These are phyloP conservation scores for Ophiocytium majus DNA, from an alignment of 352 stramenopile species.

Conservation along the genomic window DNA sequence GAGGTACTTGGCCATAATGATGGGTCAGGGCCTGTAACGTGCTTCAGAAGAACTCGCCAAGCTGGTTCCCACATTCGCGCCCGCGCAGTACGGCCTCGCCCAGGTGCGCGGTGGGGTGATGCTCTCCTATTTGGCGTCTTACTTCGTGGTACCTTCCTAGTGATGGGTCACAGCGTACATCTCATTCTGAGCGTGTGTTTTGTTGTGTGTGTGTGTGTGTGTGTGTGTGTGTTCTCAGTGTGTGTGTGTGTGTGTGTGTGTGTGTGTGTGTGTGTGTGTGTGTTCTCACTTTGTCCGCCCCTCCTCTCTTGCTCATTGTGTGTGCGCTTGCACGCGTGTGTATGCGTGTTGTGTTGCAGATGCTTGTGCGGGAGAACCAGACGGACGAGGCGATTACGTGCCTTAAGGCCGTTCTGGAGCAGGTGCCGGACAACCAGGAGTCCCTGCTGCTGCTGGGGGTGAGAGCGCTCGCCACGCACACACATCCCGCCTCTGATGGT, in stretches of 20 bases:
- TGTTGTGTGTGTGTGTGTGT: no score
- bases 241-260: no score
- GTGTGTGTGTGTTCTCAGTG: no score
- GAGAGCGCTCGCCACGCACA: no score
- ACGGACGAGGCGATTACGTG: conserved; percentile 39
- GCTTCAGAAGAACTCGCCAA: conserved; percentile 81
- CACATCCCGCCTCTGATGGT: no score
- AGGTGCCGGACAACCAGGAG: conserved; percentile 60
- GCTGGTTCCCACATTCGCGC: conserved; percentile 63
- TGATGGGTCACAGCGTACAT: no score
- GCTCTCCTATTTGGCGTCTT: not conserved
- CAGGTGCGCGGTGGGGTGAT: conserved; percentile 58
- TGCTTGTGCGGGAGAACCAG: conserved; percentile 45
- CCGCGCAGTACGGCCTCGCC: conserved; percentile 68
- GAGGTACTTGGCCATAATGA: no score
- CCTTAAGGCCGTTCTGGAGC: conserved; percentile 49
- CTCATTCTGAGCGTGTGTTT: no score
- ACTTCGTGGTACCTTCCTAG: not conserved
- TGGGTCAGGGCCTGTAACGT: no score
- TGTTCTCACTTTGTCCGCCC: not conserved
- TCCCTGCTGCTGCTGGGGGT: conserved; percentile 65
- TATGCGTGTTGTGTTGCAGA: no score
- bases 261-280: no score
- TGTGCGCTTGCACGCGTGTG: no score
- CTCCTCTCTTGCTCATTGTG: not conserved